phyloP scores from a whole-genome alignment of 2,329 filamentous ascomycete genomes.

The Knufia petricola region DNA sequence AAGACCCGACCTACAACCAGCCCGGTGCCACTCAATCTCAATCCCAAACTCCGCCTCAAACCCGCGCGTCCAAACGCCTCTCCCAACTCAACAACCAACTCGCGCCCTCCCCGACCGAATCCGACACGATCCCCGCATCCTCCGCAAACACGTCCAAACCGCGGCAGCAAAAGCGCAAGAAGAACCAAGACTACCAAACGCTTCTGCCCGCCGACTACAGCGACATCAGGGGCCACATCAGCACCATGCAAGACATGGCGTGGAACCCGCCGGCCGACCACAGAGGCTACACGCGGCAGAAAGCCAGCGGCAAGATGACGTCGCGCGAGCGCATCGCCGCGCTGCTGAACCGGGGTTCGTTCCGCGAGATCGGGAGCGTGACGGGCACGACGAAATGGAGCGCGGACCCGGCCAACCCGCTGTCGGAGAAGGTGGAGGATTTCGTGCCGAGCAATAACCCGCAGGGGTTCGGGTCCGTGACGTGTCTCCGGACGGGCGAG shows the following conservation, averaged over 20 bases:
- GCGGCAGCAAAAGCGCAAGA: constrained; percentile 5
- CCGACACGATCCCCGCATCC: constrained; percentile 2
- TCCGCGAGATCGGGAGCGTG: constrained; percentile 51
- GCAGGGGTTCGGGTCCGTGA: constrained; percentile 47
- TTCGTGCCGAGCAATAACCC: constrained; percentile 55
- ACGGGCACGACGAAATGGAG: constrained; percentile 50
- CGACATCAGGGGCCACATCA: constrained; percentile 51
- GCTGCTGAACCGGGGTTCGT: constrained; percentile 48
- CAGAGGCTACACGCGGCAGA: constrained; percentile 53
- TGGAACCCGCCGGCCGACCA: constrained; percentile 45
- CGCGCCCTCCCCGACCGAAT: constrained; percentile 14
- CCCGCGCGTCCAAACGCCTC: constrained; percentile 28
- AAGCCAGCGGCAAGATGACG: constrained; percentile 56
- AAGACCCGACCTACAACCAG: not conserved
- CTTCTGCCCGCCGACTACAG: constrained; percentile 50
- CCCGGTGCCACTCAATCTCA: constrained; percentile 14
- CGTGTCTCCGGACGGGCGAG: constrained; percentile 9
- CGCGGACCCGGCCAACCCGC: constrained; percentile 26
- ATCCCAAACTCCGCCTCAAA: not conserved
- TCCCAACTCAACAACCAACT: constrained; percentile 41
- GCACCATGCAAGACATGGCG: constrained; percentile 43
- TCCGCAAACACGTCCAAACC: constrained; percentile 3
- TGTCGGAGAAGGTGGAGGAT: constrained; percentile 39
- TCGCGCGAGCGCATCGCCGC: constrained; percentile 51
- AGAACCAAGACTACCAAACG: constrained; percentile 1